Evolutionary conservation across 495 filamentous ascomycete species (phyloP), one percentile per base, ranked within the genome.

Genomic region (Hyaloscypha finlandica): DNA sequence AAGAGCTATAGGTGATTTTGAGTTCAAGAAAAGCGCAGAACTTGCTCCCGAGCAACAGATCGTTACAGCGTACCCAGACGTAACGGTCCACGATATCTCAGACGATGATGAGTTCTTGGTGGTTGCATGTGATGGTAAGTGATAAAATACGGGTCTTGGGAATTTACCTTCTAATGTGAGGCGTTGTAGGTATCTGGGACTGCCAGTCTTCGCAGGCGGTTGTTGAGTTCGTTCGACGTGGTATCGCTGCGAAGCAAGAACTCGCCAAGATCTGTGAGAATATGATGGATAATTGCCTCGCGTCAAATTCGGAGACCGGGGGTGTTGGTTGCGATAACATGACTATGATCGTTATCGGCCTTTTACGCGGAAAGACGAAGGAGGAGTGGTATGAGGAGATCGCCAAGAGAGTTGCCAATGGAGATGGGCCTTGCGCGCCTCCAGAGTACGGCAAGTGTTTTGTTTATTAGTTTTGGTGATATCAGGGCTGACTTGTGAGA

Each of bases 281-380:
- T 81, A 96, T 99, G 93, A 99, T 99, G 95, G 94, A 98, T 81
- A 99, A 98, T 80, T 99, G 95, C 76, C 85, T 98, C 63, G 92
- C 95, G 33, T 93, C 93, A 60, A 97, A 95, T 83, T 95, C 93
- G 72, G 96, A 99, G 78, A 98, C 95, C 52, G 95, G 95, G 37
- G 95, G 95, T 54, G 95, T 99, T 58, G 95, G 95, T 68, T 99
- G 95, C 79, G 95, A 99, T 80, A 99, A 99, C 82, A 99, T 99
- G 95, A 99, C 95, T 70, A 97, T 98, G 91, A 84, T 89, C 72
- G 81, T 99, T 70, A 83, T 99, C 75, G 95, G 89, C 68, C 86
- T 99, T 73, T 86, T 99, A 63, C 86, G 89, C 70, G 95, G 94
- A 76, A 90, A 89, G 83, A 93, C 86, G 73, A 97, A 96, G 82